These are phyloP conservation scores for Epithele typhae DNA, from an alignment of 768 basidiomycete genomes.

Conservation along the genomic window DNA sequence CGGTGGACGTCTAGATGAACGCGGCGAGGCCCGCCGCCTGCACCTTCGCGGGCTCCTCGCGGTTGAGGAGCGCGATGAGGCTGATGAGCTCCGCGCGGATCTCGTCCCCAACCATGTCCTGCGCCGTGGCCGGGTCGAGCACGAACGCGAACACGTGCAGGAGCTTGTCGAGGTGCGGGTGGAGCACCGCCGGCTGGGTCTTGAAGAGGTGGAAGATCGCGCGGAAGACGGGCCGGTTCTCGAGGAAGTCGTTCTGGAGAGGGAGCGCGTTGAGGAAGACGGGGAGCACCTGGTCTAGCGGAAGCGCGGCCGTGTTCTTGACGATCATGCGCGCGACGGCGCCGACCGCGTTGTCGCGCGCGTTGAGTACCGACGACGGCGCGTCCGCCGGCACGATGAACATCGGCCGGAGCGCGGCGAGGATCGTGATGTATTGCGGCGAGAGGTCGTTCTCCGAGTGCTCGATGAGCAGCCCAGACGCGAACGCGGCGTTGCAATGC, in stretches of 20 bases:
- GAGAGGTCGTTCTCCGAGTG: conserved; percentile 79
- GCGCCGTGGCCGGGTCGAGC: conserved; percentile 62
- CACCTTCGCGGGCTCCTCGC: conserved; percentile 72
- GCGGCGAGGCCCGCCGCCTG: conserved; percentile 69
- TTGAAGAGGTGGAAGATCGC: conserved; percentile 87
- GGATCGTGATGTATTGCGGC: conserved; percentile 73
- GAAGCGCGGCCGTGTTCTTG: conserved; percentile 73
- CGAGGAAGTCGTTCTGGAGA: conserved; percentile 81
- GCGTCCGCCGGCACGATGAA: conserved; percentile 67
- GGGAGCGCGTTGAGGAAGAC: conserved; percentile 80
- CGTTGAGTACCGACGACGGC: conserved; percentile 67
- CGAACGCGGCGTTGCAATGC: conserved; percentile 94
- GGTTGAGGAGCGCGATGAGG: conserved; percentile 67
- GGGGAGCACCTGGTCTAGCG: conserved; percentile 88
- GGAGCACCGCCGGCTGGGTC: conserved; percentile 63
- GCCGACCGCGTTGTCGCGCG: conserved; percentile 95
- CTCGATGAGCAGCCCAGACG: conserved; percentile 86
- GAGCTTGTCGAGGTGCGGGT: conserved; percentile 74
- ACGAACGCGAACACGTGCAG: conserved; percentile 78
- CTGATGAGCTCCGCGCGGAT: conserved; percentile 71
- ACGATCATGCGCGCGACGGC: conserved; percentile 85
- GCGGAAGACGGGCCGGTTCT: conserved; percentile 86
- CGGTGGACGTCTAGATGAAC: conserved; percentile 42
- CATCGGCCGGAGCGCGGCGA: conserved; percentile 74
- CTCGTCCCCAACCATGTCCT: conserved; percentile 80